Evolutionary conservation across 2,329 filamentous ascomycete species (phyloP), one percentile per base, ranked within the genome.

Genomic region (Chaetothyriales sp.): DNA sequence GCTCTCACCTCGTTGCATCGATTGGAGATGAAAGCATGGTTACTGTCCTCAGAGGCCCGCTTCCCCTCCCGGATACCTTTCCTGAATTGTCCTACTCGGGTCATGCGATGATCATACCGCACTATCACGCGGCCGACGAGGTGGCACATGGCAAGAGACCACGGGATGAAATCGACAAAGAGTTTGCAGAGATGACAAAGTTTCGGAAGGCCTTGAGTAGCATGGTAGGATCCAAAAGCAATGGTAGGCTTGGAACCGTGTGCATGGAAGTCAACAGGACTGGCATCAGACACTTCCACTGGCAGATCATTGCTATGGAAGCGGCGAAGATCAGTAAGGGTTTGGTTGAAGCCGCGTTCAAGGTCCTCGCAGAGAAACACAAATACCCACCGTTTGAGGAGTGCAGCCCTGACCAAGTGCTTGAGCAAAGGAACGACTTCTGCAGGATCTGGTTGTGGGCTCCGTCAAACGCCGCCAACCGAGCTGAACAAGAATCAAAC

Each of bases 191-290:
- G 67, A 95, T 98, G 89, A 77, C 76, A 15, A 81, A 78, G 45
- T 95, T 94, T 68, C 83, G 84, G 44, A 73, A 77, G 47, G 74
- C 86, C 0, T 73, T 97, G 47, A 88, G 95, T 64, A 75, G 74
- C 46, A 94, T 95, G 85, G 73, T 95, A 10, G 63, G 62, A 15
- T 55, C 62, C 10, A 67, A 66, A 47, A 65, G 70, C 20, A 64
- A 65, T 8, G 62, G 70, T 73, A n/a, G 69, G 67, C 79, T 95
- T 1, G 92, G 90, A 15, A 79, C 82, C 2, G 85, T 97, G 1
- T 92, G 88, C 0, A 98, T 88, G 81, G 92, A 97, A 69, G 89
- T 98, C 61, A 90, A 83, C 64, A 83, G 89, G 48, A 75, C 75
- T 4, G 78, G 78, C 49, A 88, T 92, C 51, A 82, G 97, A 51